Evolutionary conservation across 2,329 filamentous ascomycete genomes (phyloP).

Genomic region (Monosporascus sp.): DNA sequence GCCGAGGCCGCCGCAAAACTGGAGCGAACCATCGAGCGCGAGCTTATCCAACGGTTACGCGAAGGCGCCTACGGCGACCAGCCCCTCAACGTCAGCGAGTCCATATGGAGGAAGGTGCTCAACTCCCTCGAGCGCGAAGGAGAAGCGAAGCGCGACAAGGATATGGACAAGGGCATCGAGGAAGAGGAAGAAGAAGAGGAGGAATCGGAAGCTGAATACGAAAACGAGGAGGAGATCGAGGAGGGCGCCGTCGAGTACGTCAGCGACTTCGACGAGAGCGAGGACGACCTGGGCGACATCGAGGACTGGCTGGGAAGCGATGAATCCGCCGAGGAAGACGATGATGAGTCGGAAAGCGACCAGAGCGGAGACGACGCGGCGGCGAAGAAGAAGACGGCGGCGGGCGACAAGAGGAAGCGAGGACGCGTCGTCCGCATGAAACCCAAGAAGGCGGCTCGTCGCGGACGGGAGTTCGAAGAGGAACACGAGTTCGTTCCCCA

Average conservation of each 20-base stretch:
- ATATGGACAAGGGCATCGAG: slow-evolving; percentile 81
- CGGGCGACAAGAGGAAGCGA: slow-evolving; percentile 44
- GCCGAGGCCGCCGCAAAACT: slow-evolving; percentile 84
- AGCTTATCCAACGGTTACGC: slow-evolving; percentile 83
- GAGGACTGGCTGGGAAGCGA: slow-evolving; percentile 89
- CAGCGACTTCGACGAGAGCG: slow-evolving; percentile 80
- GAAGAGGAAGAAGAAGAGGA: slow-evolving; percentile 64
- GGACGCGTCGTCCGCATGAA: slow-evolving; percentile 33
- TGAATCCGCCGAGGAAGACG: slow-evolving; percentile 52
- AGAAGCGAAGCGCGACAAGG: slow-evolving; percentile 76
- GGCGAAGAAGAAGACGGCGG: slow-evolving; percentile 39
- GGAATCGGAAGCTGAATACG: slow-evolving; percentile 56
- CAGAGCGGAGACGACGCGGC: slow-evolving; percentile 51
- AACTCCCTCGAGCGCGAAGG: slow-evolving; percentile 83
- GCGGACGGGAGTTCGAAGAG: slow-evolving; percentile 71
- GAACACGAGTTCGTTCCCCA: slow-evolving; percentile 56
- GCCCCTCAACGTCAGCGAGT: slow-evolving; percentile 90
- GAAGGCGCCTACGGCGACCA: slow-evolving; percentile 93
- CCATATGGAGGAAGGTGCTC: slow-evolving; percentile 96
- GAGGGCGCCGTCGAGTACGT: slow-evolving; percentile 86
- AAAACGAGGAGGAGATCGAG: slow-evolving; percentile 63
- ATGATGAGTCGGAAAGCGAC: slow-evolving; percentile 54
- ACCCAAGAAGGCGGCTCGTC: slow-evolving; percentile 51
- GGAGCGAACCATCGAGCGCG: slow-evolving; percentile 90
- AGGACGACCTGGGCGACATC: slow-evolving; percentile 72